Evolutionary conservation across 106 monocot species (phyloP).

Genomic region (Xerophyta viscosa): DNA sequence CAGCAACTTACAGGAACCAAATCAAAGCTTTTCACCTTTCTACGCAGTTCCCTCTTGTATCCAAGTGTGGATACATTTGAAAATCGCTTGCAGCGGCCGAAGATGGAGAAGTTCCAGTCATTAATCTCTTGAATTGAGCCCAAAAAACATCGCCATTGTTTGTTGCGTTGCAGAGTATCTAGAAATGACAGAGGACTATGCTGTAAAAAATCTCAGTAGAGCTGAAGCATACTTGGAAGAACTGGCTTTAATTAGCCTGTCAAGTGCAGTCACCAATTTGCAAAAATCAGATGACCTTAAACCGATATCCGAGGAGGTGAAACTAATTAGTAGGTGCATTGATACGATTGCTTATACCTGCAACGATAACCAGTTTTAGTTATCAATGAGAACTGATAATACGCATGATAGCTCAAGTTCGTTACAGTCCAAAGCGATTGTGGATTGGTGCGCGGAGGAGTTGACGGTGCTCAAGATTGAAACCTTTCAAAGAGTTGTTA

Average conservation of each 20-base stretch:
- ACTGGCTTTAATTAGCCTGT: constrained; percentile 40
- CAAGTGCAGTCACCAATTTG: constrained; percentile 47
- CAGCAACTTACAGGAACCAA: too few species aligned
- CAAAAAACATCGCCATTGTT: constrained; percentile 55
- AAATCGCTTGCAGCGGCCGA: constrained; percentile 27
- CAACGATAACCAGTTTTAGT: constrained; percentile 29
- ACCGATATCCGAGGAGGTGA: constrained; percentile 53
- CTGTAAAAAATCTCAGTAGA: constrained; percentile 45
- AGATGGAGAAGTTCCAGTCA: constrained; percentile 6
- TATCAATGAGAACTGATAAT: constrained; percentile 7
- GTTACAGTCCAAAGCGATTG: constrained; percentile 20
- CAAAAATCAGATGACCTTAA: constrained; percentile 56
- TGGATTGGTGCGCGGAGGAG: constrained; percentile 86
- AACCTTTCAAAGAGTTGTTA: constrained; percentile 58
- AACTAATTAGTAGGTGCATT: constrained; percentile 63
- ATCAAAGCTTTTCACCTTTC: too few species aligned
- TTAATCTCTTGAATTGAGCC: constrained; percentile 53
- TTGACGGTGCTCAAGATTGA: constrained; percentile 55
- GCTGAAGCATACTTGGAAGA: constrained; percentile 54
- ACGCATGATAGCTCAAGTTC: constrained; percentile 15
- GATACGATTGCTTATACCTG: constrained; percentile 52
- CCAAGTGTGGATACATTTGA: constrained; percentile 65
- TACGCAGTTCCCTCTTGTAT: constrained; percentile 53
- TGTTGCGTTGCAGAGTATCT: constrained; percentile 73
- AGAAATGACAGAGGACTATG: constrained; percentile 78